Conservation (phyloP, 2,329 filamentous ascomycete genomes). For the Cercospora beticola region DNA sequence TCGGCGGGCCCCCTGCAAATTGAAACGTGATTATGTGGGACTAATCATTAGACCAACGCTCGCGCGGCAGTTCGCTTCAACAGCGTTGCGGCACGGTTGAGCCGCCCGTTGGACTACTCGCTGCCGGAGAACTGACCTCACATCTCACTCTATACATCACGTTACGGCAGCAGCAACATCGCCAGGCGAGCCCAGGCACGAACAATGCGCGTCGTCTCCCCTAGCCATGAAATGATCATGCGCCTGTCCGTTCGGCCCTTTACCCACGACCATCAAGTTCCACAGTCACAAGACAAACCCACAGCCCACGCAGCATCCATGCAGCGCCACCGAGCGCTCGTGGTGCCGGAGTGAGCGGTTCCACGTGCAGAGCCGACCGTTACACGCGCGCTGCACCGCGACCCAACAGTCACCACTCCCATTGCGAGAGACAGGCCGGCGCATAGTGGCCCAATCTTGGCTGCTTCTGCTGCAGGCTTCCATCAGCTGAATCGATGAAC, state of each 20-base stretch:
- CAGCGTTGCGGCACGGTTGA: slow-evolving; percentile 6
- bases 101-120: slow-evolving; percentile 2
- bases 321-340: slow-evolving; percentile 14
- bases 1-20: slow-evolving; percentile 4
- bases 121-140: slow-evolving; percentile 1
- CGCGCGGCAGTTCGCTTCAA: slow-evolving; percentile 5
- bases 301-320: slow-evolving; percentile 12
- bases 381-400: slow-evolving; percentile 17
- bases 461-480: slow-evolving; percentile 13
- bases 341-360: slow-evolving; percentile 17
- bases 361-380: slow-evolving; percentile 22
- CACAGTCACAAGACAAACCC: slow-evolving; percentile 5
- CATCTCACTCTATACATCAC: neutral
- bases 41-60: slow-evolving; percentile 10
- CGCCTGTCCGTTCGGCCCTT: slow-evolving; percentile 12
- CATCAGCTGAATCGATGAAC: slow-evolving; percentile 9
- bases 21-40: slow-evolving; percentile 11
- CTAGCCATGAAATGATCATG: neutral
- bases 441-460: slow-evolving; percentile 13
- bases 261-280: slow-evolving; percentile 6
- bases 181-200: neutral
- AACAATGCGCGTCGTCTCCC: neutral
- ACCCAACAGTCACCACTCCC: slow-evolving; percentile 9
- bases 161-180: neutral
- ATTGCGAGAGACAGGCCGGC: slow-evolving; percentile 16